Evolutionary conservation across 192 early-diverging fungal genomes (phyloP), one percentile per base, ranked within the genome.

Genomic region (Geosiphon pyriformis): DNA sequence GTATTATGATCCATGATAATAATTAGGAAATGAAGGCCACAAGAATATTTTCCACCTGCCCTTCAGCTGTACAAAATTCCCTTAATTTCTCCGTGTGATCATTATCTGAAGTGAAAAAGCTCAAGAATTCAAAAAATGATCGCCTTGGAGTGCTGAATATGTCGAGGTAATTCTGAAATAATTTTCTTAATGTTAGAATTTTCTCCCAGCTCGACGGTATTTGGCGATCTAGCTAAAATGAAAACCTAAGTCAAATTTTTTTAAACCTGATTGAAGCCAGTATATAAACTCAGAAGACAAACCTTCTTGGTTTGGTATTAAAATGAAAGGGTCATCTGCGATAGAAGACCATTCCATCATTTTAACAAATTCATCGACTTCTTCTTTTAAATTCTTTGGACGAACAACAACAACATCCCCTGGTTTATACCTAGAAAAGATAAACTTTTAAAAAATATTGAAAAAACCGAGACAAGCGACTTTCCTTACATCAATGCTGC

Each of bases 111-210:
- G 89, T 83, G 76, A 98, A 98, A 67, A 87, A 91, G 20, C 83
- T 66, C 17, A 96, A 74, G 42, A 94, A 82, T 64, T 94, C 86
- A 63, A 98, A 96, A 79, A 98, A 96, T 32, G 92, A 94, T 46
- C 93, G 77, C 22, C 89, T 77, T 10, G 96, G 96, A 0, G 88
- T 86, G 2, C 87, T 88, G 69, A 85, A 92, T 20, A 96, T 83
- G 75, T 96, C 94, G 63, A 99, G 74, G 65, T 91, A 76, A 51
- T 84, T 62, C 15, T 82, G 78, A 59, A 93, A 82, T n/a, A 96
- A 80, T 42, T 81, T 78, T 2, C 93, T 84, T 49, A 96, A 72
- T 2, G 93, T 94, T 49, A 87, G 75, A 0, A 74, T 69, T 12
- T 55, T 57, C 18, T 77, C 72, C 66, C 80, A 87, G 33, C 80